Evolutionary conservation across 2,329 filamentous ascomycete species (phyloP).

Genomic region (Neopestalotiopsis sp.): DNA sequence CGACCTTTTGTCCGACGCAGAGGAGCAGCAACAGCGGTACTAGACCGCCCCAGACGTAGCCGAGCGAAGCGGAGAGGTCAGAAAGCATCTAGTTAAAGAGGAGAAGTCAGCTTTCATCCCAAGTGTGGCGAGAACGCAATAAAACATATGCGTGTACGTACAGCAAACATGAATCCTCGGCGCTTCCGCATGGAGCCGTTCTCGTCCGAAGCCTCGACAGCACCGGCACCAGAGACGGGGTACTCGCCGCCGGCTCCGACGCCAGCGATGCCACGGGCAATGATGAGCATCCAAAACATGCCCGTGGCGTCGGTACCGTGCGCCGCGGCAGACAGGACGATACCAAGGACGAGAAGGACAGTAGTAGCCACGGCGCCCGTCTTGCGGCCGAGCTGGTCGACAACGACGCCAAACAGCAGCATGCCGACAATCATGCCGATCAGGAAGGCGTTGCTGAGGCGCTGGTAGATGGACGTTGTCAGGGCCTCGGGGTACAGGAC

Average conservation of each 20-base stretch:
- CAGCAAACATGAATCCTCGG: constrained; percentile 60
- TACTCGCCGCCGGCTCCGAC: constrained; percentile 56
- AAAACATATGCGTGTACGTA: background rate
- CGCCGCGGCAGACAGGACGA: constrained; percentile 50
- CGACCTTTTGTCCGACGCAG: constrained; percentile 48
- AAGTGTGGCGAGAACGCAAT: too few species aligned
- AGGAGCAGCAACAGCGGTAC: constrained; percentile 56
- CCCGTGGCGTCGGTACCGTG: constrained; percentile 42
- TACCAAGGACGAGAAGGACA: constrained; percentile 49
- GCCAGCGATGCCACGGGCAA: constrained; percentile 45
- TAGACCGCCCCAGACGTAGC: constrained; percentile 54
- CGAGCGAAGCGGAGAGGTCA: constrained; percentile 54
- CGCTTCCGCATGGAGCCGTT: constrained; percentile 46
- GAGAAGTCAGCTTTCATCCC: background rate
- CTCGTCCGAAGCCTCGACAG: constrained; percentile 60
- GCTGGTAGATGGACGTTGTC: constrained; percentile 49
- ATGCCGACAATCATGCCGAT: constrained; percentile 63
- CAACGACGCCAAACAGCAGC: constrained; percentile 55
- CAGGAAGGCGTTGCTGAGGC: constrained; percentile 59
- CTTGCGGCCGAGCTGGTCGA: constrained; percentile 54
- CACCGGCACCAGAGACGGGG: constrained; percentile 53
- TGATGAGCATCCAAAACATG: constrained; percentile 57
- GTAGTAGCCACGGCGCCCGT: constrained; percentile 54
- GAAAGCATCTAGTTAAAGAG: constrained; percentile 43
- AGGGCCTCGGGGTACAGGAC: constrained; percentile 47